Evolutionary conservation across 129 eudicot species (phyloP), one percentile per base, ranked within the genome.

Genomic region (Lactuca saligna): DNA sequence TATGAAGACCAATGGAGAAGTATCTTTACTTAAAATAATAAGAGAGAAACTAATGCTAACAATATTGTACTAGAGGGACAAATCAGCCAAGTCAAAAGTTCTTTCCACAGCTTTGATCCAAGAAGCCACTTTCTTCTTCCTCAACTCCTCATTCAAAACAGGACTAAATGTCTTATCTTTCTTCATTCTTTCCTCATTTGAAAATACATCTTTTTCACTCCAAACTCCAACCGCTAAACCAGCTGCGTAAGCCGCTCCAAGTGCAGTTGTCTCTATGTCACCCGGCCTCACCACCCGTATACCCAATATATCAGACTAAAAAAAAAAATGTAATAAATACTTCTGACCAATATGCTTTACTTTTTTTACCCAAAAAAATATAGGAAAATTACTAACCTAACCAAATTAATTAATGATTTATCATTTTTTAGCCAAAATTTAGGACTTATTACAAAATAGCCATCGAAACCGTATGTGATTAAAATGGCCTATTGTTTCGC

Each of bases 221-320:
- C 97, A 89, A 29, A 94, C 85, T 48, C 96, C 96, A 50, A 89
- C 90, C 0, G 96, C 97, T 83, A 94, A 74, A 63, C 99, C 97
- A 20, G 97, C 99, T 1, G 99, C 96, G 75, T 87, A 94, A 15
- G 97, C 97, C 3, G 97, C 99, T 61, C 99, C 99, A 0, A 94
- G 85, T 1, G 97, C 99, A 3, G 99, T 94, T 13, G 96, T 94
- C 83, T 94, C 97, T 65, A 85, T 90, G 54, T 94, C 84, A 9
- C 87, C 88, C 58, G 99, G 99, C 70, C 99, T 83, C 32, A 89
- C 85, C 61, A 94, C 99, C 2, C 93, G 84, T 73, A 29, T 83
- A 32, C 99, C 97, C 59, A 94, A 66, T 61, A 94, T 54, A 57
- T 94, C 93, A 4, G 97, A 96, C 99, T 94, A 82, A 76, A 75